Percentiles rank a stretch among this genome's conserved stretches.
phyloP scores from a whole-genome alignment of 306 rosid species.

The Castanea mollissima region DNA sequence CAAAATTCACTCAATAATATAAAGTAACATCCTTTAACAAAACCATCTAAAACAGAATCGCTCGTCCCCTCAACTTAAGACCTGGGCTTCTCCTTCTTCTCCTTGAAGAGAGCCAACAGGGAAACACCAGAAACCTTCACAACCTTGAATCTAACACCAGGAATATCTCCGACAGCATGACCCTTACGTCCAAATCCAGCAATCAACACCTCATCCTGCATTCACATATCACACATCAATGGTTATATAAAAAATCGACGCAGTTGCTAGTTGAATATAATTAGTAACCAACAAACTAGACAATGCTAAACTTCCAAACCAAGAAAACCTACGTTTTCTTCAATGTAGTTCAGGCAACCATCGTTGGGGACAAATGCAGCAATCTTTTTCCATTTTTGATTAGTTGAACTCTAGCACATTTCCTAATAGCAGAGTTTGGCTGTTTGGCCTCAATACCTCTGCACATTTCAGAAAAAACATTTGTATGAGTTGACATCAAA shows the following conservation, averaged over 20 bases:
- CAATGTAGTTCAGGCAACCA: constrained; percentile 75
- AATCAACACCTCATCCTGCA: constrained; percentile 81
- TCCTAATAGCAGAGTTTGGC: constrained; percentile 87
- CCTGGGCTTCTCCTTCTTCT: constrained; percentile 83
- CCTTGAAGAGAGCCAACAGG: constrained; percentile 81
- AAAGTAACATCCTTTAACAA: constrained; percentile 3
- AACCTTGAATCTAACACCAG: constrained; percentile 87
- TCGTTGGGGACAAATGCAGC: constrained; percentile 88
- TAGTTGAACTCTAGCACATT: constrained; percentile 85
- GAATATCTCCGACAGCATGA: constrained; percentile 85
- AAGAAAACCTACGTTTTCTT: constrained; percentile 57
- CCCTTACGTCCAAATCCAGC: constrained; percentile 83
- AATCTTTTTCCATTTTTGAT: constrained; percentile 80
- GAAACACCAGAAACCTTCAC: constrained; percentile 72
- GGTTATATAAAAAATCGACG: neutral
- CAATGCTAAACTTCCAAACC: no score
- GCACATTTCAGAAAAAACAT: constrained; percentile 10
- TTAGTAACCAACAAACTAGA: neutral
- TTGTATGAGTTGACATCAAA: neutral
- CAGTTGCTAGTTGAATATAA: neutral
- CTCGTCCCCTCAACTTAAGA: constrained; percentile 28
- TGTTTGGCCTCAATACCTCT: constrained; percentile 91
- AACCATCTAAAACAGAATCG: neutral
- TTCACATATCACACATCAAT: neutral
- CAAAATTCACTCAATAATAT: constrained; percentile 14